Conservation (phyloP, 768 basidiomycete genomes). For the Rhodotorula toruloides region DNA sequence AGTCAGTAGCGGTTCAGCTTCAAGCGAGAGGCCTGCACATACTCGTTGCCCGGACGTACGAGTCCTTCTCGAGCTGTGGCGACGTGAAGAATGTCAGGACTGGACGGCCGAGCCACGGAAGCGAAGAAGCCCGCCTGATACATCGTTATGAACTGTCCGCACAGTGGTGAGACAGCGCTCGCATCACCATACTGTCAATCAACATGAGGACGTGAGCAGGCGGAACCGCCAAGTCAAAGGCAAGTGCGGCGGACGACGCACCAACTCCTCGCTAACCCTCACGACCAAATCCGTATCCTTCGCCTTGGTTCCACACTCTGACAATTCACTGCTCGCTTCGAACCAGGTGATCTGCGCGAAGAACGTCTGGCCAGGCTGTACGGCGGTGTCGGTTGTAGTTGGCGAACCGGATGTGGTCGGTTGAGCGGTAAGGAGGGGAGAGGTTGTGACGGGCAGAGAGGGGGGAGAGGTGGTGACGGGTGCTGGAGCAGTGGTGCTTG, state of each 20-base stretch:
- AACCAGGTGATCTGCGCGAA: conserved; percentile 27
- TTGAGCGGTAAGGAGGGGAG: not conserved
- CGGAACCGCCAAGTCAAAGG: not conserved
- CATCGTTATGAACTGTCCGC: conserved; percentile 23
- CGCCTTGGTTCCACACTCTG: conserved; percentile 4
- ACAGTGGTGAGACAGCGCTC: not conserved
- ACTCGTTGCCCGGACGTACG: conserved; percentile 15
- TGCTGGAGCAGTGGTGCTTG: too few species aligned
- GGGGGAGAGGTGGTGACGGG: too few species aligned
- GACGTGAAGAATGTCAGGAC: too few species aligned
- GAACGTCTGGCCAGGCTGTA: too few species aligned
- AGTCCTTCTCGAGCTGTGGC: conserved; percentile 26
- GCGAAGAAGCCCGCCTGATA: not conserved
- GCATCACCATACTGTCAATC: conserved; percentile 11
- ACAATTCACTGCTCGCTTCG: not conserved
- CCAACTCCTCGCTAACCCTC: conserved; percentile 13
- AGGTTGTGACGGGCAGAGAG: too few species aligned
- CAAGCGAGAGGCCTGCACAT: not conserved
- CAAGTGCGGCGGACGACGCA: not conserved
- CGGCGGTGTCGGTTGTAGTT: not conserved
- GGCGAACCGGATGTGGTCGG: not conserved
- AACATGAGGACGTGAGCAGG: not conserved
- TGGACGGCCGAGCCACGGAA: too few species aligned
- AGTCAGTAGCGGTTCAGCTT: not conserved
- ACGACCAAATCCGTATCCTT: conserved; percentile 27